Conservation (phyloP, 2,329 filamentous ascomycete species). For the Colletotrichum somersetense region DNA sequence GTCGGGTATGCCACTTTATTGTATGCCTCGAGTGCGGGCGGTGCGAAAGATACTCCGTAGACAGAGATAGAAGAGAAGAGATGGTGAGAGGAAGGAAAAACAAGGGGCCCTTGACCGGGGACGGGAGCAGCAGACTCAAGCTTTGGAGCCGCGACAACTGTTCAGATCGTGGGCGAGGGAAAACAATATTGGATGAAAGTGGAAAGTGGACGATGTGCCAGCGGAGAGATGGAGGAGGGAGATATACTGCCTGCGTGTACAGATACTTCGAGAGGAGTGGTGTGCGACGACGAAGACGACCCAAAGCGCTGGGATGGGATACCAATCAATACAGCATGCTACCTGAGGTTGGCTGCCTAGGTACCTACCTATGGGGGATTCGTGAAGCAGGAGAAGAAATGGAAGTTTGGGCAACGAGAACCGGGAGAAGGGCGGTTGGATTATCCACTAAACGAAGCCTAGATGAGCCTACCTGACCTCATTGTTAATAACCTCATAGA, state of each 20-base stretch:
- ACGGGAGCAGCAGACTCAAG: not conserved
- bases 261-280: not conserved
- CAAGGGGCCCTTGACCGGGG: not conserved
- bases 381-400: not conserved
- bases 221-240: constrained; percentile 9
- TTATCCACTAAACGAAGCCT: constrained; percentile 19
- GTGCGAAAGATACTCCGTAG: not conserved
- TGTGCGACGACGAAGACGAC: not conserved
- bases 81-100: not conserved
- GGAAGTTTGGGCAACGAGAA: constrained; percentile 11
- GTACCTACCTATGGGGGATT: not conserved
- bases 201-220: not conserved
- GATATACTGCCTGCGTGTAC: constrained; percentile 13
- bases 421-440: constrained; percentile 14
- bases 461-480: constrained; percentile 31
- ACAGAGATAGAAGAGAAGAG: not conserved
- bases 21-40: not conserved
- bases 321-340: not conserved
- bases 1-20: constrained; percentile 13
- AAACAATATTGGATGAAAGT: not conserved
- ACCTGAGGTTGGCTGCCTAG: constrained; percentile 5
- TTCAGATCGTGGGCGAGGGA: constrained; percentile 2
- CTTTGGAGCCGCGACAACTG: not conserved
- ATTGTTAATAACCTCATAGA: constrained; percentile 18
- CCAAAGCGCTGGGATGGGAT: constrained; percentile 24